phyloP scores from a whole-genome alignment of 106 monocot species.

The Apostasia shenzhenica region DNA sequence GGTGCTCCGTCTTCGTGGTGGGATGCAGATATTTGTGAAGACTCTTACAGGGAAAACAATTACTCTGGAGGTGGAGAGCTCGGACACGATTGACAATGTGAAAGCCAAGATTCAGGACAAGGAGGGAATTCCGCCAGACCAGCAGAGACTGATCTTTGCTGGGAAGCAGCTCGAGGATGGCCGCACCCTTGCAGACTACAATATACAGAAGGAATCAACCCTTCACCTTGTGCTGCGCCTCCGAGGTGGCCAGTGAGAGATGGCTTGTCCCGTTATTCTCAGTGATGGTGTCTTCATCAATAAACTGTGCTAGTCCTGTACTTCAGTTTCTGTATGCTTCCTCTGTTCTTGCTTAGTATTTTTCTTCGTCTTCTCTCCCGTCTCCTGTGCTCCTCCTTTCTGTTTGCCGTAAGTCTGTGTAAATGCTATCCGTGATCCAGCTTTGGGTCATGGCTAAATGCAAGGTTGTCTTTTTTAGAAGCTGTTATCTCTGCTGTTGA shows the following conservation, averaged over 20 bases:
- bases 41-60: slow-evolving; percentile 5
- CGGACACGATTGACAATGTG: slow-evolving; percentile 1
- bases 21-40: slow-evolving; percentile 5
- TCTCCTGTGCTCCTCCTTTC: too few species aligned
- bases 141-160: slow-evolving; percentile 4
- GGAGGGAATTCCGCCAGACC: slow-evolving; percentile 7
- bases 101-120: slow-evolving; percentile 4
- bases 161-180: slow-evolving; percentile 10
- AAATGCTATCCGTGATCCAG: background rate
- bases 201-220: slow-evolving; percentile 8
- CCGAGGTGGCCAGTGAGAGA: background rate
- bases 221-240: slow-evolving; percentile 8
- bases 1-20: slow-evolving; percentile 1
- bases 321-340: background rate
- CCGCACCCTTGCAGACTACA: slow-evolving; percentile 3
- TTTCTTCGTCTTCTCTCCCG: background rate
- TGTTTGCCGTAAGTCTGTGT: background rate
- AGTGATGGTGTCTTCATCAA: background rate
- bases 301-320: background rate
- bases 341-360: background rate
- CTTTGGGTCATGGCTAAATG: too few species aligned
- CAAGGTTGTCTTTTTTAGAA: too few species aligned
- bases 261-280: background rate
- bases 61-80: slow-evolving; percentile 5
- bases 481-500: too few species aligned